Percentiles rank a stretch among this genome's conserved stretches.
phyloP scores from a whole-genome alignment of 2,329 filamentous ascomycete genomes.

The Monosporascus sp. region DNA sequence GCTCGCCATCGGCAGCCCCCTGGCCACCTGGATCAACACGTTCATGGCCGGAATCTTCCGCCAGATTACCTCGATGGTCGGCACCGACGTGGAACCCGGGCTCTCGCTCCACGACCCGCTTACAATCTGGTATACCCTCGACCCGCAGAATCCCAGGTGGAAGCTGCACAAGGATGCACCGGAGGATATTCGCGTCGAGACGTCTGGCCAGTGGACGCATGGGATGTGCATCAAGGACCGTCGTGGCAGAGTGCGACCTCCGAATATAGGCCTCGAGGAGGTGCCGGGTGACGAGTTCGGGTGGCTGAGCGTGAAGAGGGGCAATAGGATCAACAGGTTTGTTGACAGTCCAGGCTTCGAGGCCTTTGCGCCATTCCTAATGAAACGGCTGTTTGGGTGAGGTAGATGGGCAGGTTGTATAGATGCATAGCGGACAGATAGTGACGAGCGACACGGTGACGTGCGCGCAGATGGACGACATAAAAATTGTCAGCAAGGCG shows the following conservation, averaged over 20 bases:
- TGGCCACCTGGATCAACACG: constrained; percentile 67
- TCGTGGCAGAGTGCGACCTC: constrained; percentile 52
- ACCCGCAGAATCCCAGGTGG: constrained; percentile 54
- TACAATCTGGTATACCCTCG: constrained; percentile 73
- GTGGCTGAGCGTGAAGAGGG: constrained; percentile 69
- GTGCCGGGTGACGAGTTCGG: constrained; percentile 65
- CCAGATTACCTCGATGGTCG: constrained; percentile 60
- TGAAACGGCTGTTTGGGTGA: constrained; percentile 60
- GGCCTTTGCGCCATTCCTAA: constrained; percentile 59
- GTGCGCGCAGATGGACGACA: background rate
- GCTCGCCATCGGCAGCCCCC: constrained; percentile 59
- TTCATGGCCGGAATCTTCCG: constrained; percentile 67
- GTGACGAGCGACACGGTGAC: background rate
- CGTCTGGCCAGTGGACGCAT: constrained; percentile 86
- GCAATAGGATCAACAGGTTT: constrained; percentile 77
- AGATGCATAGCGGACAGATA: background rate
- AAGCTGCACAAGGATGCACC: constrained; percentile 45
- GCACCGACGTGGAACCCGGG: constrained; percentile 51
- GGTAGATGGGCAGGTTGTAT: constrained; percentile 2
- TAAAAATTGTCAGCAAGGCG: constrained; percentile 23
- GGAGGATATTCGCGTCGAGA: constrained; percentile 87
- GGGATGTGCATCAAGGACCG: constrained; percentile 86
- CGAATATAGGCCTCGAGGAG: constrained; percentile 40
- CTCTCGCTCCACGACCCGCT: constrained; percentile 73
- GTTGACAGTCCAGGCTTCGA: constrained; percentile 63